Evolutionary conservation across 371 early-diverging fungal species (phyloP).

Genomic region (Syncephalastrum racemosum): DNA sequence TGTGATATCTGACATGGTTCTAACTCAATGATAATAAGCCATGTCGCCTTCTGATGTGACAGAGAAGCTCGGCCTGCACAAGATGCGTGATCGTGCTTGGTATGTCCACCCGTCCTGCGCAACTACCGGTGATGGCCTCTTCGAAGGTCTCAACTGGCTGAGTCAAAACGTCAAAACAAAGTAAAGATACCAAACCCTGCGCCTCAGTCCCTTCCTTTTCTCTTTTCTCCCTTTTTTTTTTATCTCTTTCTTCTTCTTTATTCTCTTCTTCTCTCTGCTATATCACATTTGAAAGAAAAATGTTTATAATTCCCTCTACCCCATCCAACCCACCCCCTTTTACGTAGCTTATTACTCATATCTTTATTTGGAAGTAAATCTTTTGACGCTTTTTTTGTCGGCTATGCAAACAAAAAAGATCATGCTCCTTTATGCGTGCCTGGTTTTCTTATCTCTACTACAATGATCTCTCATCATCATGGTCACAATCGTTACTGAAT

Average conservation of each 20-base stretch:
- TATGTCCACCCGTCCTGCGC: slow-evolving; percentile 87
- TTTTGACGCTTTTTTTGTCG: neutral
- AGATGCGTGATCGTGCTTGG: slow-evolving; percentile 80
- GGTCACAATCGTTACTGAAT: no score
- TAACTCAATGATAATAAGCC: slow-evolving; percentile 46
- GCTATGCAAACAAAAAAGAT: no score
- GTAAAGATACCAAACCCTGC: slow-evolving; percentile 17
- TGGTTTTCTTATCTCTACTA: no score
- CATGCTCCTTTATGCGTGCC: neutral
- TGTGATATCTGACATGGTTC: no score
- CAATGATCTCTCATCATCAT: no score
- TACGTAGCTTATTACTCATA: neutral
- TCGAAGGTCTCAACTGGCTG: slow-evolving; percentile 88
- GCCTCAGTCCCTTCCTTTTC: slow-evolving; percentile 1
- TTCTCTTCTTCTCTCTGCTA: neutral
- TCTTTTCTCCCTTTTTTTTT: neutral
- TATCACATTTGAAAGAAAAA: slow-evolving; percentile 1
- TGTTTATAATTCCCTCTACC: neutral
- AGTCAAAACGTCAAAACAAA: slow-evolving; percentile 81
- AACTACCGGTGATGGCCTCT: slow-evolving; percentile 84
- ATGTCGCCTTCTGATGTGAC: slow-evolving; percentile 83
- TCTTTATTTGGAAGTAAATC: neutral
- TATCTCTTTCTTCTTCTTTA: neutral
- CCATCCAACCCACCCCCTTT: neutral
- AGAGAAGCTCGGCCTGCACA: slow-evolving; percentile 72